Evolutionary conservation across 441 rosid species (phyloP).

Genomic region (Brassica hybrid): DNA sequence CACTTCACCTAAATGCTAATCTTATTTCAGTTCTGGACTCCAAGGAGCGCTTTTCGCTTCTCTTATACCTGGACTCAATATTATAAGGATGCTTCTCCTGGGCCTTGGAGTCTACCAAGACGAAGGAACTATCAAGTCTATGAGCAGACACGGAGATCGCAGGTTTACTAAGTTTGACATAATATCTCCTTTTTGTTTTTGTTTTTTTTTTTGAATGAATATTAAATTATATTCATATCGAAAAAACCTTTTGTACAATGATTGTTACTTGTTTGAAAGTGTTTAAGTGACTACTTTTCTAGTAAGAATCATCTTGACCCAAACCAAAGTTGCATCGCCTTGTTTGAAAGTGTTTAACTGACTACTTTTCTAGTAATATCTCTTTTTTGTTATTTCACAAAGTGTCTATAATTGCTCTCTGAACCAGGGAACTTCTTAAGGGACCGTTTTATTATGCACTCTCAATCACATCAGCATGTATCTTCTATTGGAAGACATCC

Average conservation of each 20-base stretch:
- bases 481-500: too few species aligned
- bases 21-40: constrained; percentile 63
- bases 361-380: too few species aligned
- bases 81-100: constrained; percentile 70
- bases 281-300: too few species aligned
- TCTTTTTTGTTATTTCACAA: constrained; percentile 31
- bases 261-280: too few species aligned
- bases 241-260: too few species aligned
- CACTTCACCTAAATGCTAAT: background rate
- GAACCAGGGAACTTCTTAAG: constrained; percentile 76
- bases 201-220: too few species aligned
- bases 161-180: constrained; percentile 42
- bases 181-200: background rate
- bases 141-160: constrained; percentile 87
- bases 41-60: constrained; percentile 82
- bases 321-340: too few species aligned
- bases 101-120: constrained; percentile 80
- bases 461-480: constrained; percentile 67
- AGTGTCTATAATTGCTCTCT: constrained; percentile 31
- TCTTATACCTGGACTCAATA: constrained; percentile 64
- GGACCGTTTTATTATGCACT: constrained; percentile 81
- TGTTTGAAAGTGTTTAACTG: too few species aligned
- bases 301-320: too few species aligned
- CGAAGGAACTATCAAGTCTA: constrained; percentile 86
- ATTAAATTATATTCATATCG: too few species aligned